Evolutionary conservation across 148 eudicot genomes (phyloP), one percentile per base, ranked within the genome.

Genomic region (Linanthus parryae): DNA sequence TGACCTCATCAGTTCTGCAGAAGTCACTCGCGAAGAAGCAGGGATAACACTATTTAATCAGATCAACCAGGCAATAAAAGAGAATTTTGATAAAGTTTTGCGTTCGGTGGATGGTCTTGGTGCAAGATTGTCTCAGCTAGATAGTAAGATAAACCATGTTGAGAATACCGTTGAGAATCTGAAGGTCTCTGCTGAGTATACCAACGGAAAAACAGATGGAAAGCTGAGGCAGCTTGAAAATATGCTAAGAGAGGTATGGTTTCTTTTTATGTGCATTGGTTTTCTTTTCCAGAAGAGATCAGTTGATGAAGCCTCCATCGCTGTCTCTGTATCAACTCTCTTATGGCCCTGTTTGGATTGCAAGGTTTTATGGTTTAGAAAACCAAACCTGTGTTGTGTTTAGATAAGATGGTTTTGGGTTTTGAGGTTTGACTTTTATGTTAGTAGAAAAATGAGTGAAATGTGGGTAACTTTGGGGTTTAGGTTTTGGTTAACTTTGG

Each of bases 141-240:
- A 91, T 63, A 76, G 68, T 43, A 76, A 90, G 65, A 81, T 73
- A 42, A 74, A 75, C 43, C 67, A 73, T 38, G 71, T 92, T 57
- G 98, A 92, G 65, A 63, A 79, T 56, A 74, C 85, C n/a, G 54
- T 92, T 50, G 90, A 87, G 77, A 94, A 92, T 54, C 49, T 92
- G 74, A 92, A 82, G 78, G 45, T 66, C 18, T 68, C 81, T 56
- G 62, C 75, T 58, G 87, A 79, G 58, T 79, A 73, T 73, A 79
- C 68, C 57, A 69, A 84, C 65, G 98, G 90, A 38, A 75, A 66
- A 54, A 54, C 74, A 29, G 94, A 92, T 67, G 98, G 90, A 5
- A 82, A 84, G 52, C 61, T 92, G 85, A 80, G 95, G 63, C 88
- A 77, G 54, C 58, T 89, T 42, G 96, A 91, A 64, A 87, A 84